A percentile compares a stretch with the other conserved stretches of the same genome.
Evolutionary conservation across 2,329 filamentous ascomycete genomes (phyloP).

Genomic region (Hortaea sp.): DNA sequence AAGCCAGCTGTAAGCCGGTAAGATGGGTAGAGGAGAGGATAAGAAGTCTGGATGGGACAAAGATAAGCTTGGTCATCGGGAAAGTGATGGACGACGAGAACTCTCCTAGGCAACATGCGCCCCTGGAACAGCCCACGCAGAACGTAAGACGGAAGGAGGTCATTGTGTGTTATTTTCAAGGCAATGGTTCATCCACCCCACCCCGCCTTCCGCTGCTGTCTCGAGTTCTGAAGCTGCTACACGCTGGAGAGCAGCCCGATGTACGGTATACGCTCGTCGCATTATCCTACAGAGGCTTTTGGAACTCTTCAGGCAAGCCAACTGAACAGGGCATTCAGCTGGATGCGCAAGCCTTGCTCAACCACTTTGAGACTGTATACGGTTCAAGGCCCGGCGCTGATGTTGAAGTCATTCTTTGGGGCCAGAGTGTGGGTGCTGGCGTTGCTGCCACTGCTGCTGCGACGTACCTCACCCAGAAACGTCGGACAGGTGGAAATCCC

Average conservation of each 20-base stretch:
- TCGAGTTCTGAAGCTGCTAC: constrained; percentile 33
- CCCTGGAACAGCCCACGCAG: background rate
- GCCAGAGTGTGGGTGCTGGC: constrained; percentile 66
- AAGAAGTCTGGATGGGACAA: constrained; percentile 53
- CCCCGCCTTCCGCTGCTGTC: constrained; percentile 39
- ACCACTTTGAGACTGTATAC: constrained; percentile 47
- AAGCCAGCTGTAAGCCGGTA: constrained; percentile 49
- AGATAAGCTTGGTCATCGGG: constrained; percentile 51
- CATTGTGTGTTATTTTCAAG: constrained; percentile 41
- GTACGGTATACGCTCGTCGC: constrained; percentile 32
- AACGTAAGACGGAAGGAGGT: constrained; percentile 18
- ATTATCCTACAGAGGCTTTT: constrained; percentile 60
- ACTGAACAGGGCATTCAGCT: constrained; percentile 60
- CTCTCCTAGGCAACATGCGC: background rate
- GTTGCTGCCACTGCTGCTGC: constrained; percentile 55
- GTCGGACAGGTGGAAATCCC: constrained; percentile 12
- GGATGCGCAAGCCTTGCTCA: constrained; percentile 55
- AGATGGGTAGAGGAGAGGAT: constrained; percentile 56
- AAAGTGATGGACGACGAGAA: constrained; percentile 2
- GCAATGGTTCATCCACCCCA: constrained; percentile 37
- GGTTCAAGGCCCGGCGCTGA: constrained; percentile 21
- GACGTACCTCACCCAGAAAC: constrained; percentile 26
- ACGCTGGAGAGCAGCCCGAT: constrained; percentile 10
- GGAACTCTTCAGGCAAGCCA: constrained; percentile 63
- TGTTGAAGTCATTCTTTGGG: constrained; percentile 53